Evolutionary conservation across 495 filamentous ascomycete genomes (phyloP), one percentile per base, ranked within the genome.

Genomic region (Penicillium robsamsonii): DNA sequence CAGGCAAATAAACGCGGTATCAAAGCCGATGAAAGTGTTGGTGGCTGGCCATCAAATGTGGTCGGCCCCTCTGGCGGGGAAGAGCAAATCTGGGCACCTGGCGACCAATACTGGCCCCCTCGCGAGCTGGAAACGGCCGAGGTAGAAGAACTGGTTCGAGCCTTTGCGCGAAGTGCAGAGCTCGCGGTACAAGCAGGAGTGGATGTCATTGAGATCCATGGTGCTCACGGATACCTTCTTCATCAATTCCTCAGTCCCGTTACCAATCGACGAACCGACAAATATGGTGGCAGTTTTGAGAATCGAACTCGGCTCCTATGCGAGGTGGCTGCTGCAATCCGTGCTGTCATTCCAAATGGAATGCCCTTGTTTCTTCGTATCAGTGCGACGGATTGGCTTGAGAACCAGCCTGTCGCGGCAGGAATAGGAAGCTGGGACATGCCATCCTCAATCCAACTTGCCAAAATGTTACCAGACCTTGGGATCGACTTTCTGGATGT

Each of bases 401-500:
- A 84, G 50, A 84, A 85, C 41, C 61, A 70, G 24, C 68, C 71
- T 2, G 55, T 76, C 25, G 75, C 75, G 30, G 61, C 72, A 4
- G 70, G 73, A 45, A 59, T 69, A 8, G 82, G 82, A 11, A 79
- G 80, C 40, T 92, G 89, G 90, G 80, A 82, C 31, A 63, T 91
- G 35, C 72, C 80, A 25, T 72, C 88, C 37, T 87, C 80, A 22
- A 77, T 84, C 47, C 60, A 68, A 56, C 75, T 95, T 3, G 85
- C 87, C 13, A 81, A 82, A 59, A 65, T 86, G 25, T 77, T 92
- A 0, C 80, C 86, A 0, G 82, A 79, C 9, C 69, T 81, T 2
- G 89, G 86, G 4, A 76, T 95, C 24, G 90, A 93, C 70, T 67
- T 93, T 4, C 70, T 93, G 15, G 90, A 95, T 68, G 84, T 92